phyloP scores from a whole-genome alignment of 805 yeast genomes.

The Yamadazyma sp. region DNA sequence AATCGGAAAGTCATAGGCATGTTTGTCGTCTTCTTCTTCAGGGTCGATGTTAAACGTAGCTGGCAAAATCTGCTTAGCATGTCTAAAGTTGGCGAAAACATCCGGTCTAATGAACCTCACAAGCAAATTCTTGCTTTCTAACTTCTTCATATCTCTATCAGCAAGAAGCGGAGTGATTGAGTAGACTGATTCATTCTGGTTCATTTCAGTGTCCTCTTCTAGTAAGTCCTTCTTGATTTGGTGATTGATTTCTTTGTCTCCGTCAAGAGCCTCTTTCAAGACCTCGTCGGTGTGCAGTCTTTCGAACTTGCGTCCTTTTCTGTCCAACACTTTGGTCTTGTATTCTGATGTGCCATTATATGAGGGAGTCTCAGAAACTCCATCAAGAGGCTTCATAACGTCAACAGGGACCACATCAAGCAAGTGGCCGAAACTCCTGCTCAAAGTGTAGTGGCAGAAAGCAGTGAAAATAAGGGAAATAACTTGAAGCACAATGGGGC shows the following conservation, averaged over 20 bases:
- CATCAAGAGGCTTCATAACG: slow-evolving; percentile 76
- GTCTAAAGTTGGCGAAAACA: slow-evolving; percentile 48
- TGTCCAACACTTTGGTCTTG: slow-evolving; percentile 29
- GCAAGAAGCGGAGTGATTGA: slow-evolving; percentile 59
- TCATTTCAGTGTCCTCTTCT: slow-evolving; percentile 14
- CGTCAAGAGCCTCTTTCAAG: slow-evolving; percentile 14
- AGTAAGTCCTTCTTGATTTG: slow-evolving; percentile 22
- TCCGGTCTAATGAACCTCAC: slow-evolving; percentile 59
- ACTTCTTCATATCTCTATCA: slow-evolving; percentile 54
- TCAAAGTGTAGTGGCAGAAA: slow-evolving; percentile 66
- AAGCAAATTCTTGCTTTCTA: slow-evolving; percentile 41
- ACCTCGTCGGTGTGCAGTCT: slow-evolving; percentile 6
- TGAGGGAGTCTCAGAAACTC: slow-evolving; percentile 62
- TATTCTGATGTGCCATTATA: slow-evolving; percentile 38
- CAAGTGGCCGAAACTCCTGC: slow-evolving; percentile 64
- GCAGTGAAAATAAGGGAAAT: slow-evolving; percentile 64
- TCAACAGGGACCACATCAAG: slow-evolving; percentile 62
- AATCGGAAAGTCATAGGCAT: slow-evolving; percentile 78
- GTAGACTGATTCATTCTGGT: slow-evolving; percentile 12
- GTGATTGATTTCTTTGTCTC: slow-evolving; percentile 19
- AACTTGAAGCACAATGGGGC: slow-evolving; percentile 78
- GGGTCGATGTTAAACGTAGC: slow-evolving; percentile 35
- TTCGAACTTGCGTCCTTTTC: slow-evolving; percentile 3
- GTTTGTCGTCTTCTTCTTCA: slow-evolving; percentile 44
- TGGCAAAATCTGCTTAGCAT: slow-evolving; percentile 35